Evolutionary conservation across 2,329 filamentous ascomycete species (phyloP).

Genomic region (Aureobasidium sp.): DNA sequence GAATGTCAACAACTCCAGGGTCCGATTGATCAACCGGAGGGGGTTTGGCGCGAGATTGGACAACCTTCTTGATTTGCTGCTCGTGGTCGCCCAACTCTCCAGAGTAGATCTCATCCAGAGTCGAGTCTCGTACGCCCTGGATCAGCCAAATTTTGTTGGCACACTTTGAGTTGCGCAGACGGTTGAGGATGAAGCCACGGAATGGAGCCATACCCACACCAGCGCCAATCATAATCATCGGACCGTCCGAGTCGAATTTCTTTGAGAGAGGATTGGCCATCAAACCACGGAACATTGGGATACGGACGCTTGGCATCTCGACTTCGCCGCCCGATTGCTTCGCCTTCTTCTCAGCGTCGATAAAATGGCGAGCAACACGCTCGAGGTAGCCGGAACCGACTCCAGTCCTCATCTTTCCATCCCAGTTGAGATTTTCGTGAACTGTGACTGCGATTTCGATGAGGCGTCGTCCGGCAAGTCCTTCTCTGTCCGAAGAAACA

Average conservation of each 20-base stretch:
- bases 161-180: conserved; percentile 88
- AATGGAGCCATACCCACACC: conserved; percentile 97
- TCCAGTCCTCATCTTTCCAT: conserved; percentile 60
- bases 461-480: conserved; percentile 66
- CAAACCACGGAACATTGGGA: conserved; percentile 96
- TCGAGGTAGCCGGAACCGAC: conserved; percentile 93
- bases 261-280: conserved; percentile 95
- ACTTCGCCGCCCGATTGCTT: conserved; percentile 35
- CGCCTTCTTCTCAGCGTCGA: conserved; percentile 59
- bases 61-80: conserved; percentile 44
- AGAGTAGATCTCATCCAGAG: conserved; percentile 92
- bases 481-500: conserved; percentile 62
- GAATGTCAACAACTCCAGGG: conserved; percentile 21
- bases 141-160: conserved; percentile 98
- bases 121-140: conserved; percentile 86
- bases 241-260: conserved; percentile 86
- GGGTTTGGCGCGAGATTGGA: conserved; percentile 36
- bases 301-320: conserved; percentile 56
- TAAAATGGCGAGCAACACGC: conserved; percentile 66
- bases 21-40: conserved; percentile 25
- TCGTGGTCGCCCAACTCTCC: conserved; percentile 96
- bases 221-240: conserved; percentile 95
- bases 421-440: conserved; percentile 80
- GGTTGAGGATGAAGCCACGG: conserved; percentile 91
- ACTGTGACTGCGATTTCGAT: conserved; percentile 97